Evolutionary conservation across 139 green algal genomes (phyloP).

Genomic region (Tetratostichococcus sp.): DNA sequence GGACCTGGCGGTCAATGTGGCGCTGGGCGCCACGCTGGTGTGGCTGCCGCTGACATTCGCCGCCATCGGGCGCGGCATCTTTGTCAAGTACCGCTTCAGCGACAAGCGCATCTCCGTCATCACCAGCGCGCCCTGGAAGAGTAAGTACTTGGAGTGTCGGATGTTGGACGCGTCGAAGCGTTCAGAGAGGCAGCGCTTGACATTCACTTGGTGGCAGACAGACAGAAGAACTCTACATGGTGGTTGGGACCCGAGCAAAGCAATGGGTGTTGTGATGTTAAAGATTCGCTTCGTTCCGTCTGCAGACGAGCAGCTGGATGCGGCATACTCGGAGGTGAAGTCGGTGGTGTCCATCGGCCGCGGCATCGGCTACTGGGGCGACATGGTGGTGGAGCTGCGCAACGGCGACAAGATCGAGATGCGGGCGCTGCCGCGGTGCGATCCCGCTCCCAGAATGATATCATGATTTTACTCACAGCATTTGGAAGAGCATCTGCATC

Average conservation of each 20-base stretch:
- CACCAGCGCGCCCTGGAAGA: slow-evolving; percentile 82
- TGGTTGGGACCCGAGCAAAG: too few species aligned
- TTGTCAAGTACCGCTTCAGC: slow-evolving; percentile 88
- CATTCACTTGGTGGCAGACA: too few species aligned
- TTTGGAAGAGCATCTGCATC: neutral
- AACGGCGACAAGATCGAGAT: slow-evolving; percentile 82
- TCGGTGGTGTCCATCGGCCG: slow-evolving; percentile 70
- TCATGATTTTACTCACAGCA: too few species aligned
- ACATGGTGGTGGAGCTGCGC: slow-evolving; percentile 83
- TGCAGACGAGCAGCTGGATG: slow-evolving; percentile 59
- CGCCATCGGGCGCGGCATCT: slow-evolving; percentile 60
- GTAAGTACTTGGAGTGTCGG: slow-evolving; percentile 33
- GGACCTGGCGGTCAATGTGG: slow-evolving; percentile 81
- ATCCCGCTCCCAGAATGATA: too few species aligned
- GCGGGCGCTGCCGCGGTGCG: slow-evolving; percentile 69
- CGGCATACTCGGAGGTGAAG: slow-evolving; percentile 65
- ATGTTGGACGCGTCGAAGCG: too few species aligned
- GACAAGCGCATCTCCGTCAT: slow-evolving; percentile 73
- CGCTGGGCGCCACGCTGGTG: slow-evolving; percentile 70
- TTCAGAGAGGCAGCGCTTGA: too few species aligned
- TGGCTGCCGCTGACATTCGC: slow-evolving; percentile 81
- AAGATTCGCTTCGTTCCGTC: neutral
- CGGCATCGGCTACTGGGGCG: slow-evolving; percentile 79
- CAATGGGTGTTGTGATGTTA: too few species aligned
- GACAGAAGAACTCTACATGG: too few species aligned